Base-by-base conservation (phyloP, 2,329 filamentous ascomycete species). In the Penicillium sclerotigenum region DNA sequence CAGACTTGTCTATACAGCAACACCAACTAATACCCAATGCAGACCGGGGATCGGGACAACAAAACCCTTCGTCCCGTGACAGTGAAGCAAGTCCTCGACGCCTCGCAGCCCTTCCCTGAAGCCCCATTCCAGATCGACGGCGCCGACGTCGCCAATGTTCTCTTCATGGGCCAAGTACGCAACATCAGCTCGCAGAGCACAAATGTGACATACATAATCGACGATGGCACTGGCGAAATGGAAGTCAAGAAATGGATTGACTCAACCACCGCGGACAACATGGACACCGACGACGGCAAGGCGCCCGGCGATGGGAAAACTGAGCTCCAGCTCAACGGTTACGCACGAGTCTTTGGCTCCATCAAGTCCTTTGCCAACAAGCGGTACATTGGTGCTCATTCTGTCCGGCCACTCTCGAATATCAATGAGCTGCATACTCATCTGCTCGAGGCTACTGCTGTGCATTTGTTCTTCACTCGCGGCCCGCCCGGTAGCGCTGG, bases 361-460 rank as follows among this genome's bases (percentile, higher is more conserved):
- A 80, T 97, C 68, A 94, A 91, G 77, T 83, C 81, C 52, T 95
- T 95, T 77, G 87, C 88, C 72, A 88, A 88, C 75, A 94, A 92
- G 79, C 83, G 87, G 59, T 88, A 91, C 73, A 82, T 99, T 52
- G 86, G 83, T 60, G 88, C 91, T 40, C 87, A 92, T 73, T 84
- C 89, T 67, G 87, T 99, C 61, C 87, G 91, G 52, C 86, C 89
- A 4, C 79, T 97, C 52, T 79, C 82, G 53, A 89, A 97, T 74
- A 88, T 88, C 78, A 96, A 99, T 78, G 94, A 99, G 80, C 83
- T 97, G 72, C 88, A 88, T 71, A 96, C 91, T 73, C 94, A 97
- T 75, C 77, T 97, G 62, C 85, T 99, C 51, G 93, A 99, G 77
- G 88, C 91, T 26, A 90, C 91, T 6, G 89, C 88, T 56, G 88